phyloP scores from a whole-genome alignment of 352 stramenopile genomes.

The Pythium aristosporum region DNA sequence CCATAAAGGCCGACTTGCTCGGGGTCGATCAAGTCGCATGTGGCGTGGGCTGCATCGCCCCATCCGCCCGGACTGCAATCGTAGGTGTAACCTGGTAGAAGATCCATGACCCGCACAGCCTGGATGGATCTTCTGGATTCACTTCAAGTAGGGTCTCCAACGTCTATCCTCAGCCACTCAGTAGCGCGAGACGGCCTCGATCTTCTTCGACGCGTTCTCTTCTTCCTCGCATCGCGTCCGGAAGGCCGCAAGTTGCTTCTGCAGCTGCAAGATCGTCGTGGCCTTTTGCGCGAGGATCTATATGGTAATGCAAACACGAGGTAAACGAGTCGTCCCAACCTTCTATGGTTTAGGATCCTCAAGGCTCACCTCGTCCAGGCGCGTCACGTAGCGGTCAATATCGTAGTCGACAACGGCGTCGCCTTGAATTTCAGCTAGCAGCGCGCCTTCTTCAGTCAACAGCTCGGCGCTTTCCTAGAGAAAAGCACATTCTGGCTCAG shows the following conservation, averaged over 20 bases:
- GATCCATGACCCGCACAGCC: too few species aligned
- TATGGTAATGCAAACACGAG: neutral
- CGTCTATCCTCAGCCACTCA: slow-evolving; percentile 3
- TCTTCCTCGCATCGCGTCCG: slow-evolving; percentile 80
- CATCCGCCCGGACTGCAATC: neutral
- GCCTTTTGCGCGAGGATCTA: slow-evolving; percentile 94
- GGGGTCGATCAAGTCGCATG: neutral
- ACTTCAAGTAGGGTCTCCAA: neutral
- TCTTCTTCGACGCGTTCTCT: slow-evolving; percentile 63
- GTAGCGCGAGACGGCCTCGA: slow-evolving; percentile 25
- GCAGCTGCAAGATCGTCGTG: slow-evolving; percentile 81
- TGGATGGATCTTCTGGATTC: neutral
- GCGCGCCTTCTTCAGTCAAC: slow-evolving; percentile 93
- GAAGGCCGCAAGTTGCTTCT: slow-evolving; percentile 83
- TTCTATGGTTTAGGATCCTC: neutral
- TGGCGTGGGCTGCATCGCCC: neutral
- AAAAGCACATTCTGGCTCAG: neutral
- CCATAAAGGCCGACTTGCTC: neutral
- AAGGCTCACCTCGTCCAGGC: slow-evolving; percentile 78
- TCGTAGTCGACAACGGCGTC: slow-evolving; percentile 91
- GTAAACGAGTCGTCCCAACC: neutral
- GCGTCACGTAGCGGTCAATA: slow-evolving; percentile 93
- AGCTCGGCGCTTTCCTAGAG: slow-evolving; percentile 95
- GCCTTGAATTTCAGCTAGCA: slow-evolving; percentile 84
- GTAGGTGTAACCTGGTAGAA: too few species aligned